Conservation (phyloP, 2,329 filamentous ascomycete genomes). For the Fusarium pseudonygamai region DNA sequence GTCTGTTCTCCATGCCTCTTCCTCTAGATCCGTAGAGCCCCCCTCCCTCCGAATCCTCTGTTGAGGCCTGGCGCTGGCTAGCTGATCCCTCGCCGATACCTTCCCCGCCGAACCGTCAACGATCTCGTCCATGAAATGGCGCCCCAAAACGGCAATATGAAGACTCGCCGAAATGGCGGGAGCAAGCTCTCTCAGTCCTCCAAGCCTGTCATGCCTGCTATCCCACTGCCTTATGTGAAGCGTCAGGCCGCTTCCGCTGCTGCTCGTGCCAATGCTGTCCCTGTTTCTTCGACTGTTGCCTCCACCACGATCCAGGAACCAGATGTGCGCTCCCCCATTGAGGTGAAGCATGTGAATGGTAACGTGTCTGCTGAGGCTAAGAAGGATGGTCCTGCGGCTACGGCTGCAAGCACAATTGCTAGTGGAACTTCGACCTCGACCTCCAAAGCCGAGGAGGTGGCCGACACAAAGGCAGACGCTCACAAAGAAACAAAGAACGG, state of each 20-base stretch:
- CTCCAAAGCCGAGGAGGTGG: slow-evolving; percentile 17
- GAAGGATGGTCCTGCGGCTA: slow-evolving; percentile 2
- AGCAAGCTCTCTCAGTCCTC: slow-evolving; percentile 45
- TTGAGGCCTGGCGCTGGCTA: slow-evolving; percentile 40
- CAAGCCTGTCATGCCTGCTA: slow-evolving; percentile 51
- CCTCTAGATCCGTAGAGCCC: slow-evolving; percentile 45
- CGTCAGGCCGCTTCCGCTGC: slow-evolving; percentile 49
- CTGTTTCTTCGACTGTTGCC: slow-evolving; percentile 14
- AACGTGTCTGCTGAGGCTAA: slow-evolving; percentile 8
- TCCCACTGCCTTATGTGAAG: slow-evolving; percentile 52
- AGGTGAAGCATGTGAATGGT: slow-evolving; percentile 38
- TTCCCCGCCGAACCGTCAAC: slow-evolving; percentile 37
- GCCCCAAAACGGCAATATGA: slow-evolving; percentile 47
- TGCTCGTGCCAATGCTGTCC: slow-evolving; percentile 39
- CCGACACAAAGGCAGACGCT: slow-evolving; percentile 19
- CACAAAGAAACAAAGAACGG: slow-evolving; percentile 23
- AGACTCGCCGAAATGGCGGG: slow-evolving; percentile 45
- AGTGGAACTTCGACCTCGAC: slow-evolving; percentile 19
- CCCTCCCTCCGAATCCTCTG: slow-evolving; percentile 35
- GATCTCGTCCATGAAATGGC: slow-evolving; percentile 45
- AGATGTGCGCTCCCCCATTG: slow-evolving; percentile 9
- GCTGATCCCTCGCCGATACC: slow-evolving; percentile 37
- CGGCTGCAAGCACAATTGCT: slow-evolving; percentile 12
- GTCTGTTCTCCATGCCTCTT: slow-evolving; percentile 46
- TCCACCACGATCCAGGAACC: slow-evolving; percentile 17